Evolutionary conservation across 371 early-diverging fungal species (phyloP), one percentile per base, ranked within the genome.

Genomic region (Rhizomucor miehei): DNA sequence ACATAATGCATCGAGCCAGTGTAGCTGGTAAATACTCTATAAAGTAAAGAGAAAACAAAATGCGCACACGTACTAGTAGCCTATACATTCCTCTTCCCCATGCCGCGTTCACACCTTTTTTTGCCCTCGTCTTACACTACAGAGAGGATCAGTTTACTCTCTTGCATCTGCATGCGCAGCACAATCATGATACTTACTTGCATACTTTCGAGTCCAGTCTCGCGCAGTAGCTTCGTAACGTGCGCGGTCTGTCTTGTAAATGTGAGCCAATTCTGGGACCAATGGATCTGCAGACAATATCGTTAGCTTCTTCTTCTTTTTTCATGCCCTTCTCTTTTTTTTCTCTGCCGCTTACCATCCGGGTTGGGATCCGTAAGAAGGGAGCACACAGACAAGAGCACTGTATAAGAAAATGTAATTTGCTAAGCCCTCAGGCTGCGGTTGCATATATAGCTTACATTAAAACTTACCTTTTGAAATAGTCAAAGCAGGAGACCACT

Each of bases 401-500:
- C 97, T 80, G 75, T 62, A 45, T 17, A 49, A 73, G 43, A 49
- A 21, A 23, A 51, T 34, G 12, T 43, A 24, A n/a, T 25, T 36
- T 14, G 40, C 29, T n/a, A n/a, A n/a, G n/a, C n/a, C n/a, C n/a
- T n/a, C n/a, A n/a, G n/a, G n/a, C n/a, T n/a, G n/a, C n/a, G 35
- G 34, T 25, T 36, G 54, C 23, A 47, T 35, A 51, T 24, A 60
- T 5, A 12, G 24, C n/a, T 25, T 23, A 43, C 25, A 57, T 13
- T 9, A 35, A 14, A 13, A 51, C 48, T 60, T 66, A 84, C 88
- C 90, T 82, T 97, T 97, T 57, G 93, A 91, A 51, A 99, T 92
- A 46, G 99, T 99, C 59, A 99, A 84, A 40, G 99, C 99, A 56
- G 99, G 99, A 48, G 96, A 95, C 99, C 99, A 99, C 66, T 97